Evolutionary conservation across 805 yeast species (phyloP).

Genomic region (Torulaspora indica): DNA sequence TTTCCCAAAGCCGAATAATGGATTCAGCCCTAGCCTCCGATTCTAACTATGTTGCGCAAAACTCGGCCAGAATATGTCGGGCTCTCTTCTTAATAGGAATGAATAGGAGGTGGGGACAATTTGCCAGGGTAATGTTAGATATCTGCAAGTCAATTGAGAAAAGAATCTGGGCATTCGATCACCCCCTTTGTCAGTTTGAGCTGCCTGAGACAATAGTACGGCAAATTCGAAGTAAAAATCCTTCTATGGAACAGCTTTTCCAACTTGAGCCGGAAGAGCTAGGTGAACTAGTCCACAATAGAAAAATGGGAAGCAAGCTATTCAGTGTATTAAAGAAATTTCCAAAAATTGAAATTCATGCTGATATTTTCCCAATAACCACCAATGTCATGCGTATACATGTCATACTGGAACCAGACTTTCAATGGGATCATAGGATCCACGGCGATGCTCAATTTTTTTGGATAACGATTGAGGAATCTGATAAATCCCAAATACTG

Average conservation of each 20-base stretch:
- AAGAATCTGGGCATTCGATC: conserved; percentile 83
- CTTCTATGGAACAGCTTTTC: conserved; percentile 65
- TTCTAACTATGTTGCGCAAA: conserved; percentile 90
- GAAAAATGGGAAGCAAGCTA: conserved; percentile 61
- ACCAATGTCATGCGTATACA: conserved; percentile 79
- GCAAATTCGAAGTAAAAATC: conserved; percentile 57
- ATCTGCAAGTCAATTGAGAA: conserved; percentile 83
- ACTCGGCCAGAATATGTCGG: conserved; percentile 86
- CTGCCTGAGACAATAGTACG: conserved; percentile 62
- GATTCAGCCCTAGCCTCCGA: conserved; percentile 86
- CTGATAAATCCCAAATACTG: conserved; percentile 63
- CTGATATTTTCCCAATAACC: conserved; percentile 86
- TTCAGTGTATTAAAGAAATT: conserved; percentile 60
- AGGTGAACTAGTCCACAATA: conserved; percentile 86
- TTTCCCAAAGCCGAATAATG: conserved; percentile 64
- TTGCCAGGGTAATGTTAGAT: conserved; percentile 67
- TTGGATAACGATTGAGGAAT: conserved; percentile 90
- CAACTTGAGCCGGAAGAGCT: conserved; percentile 71
- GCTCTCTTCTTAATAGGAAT: conserved; percentile 85
- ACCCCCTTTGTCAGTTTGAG: conserved; percentile 85
- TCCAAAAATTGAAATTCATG: conserved; percentile 69
- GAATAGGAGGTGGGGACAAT: conserved; percentile 85
- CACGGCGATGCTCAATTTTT: conserved; percentile 85
- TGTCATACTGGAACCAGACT: conserved; percentile 64
- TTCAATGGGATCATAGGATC: conserved; percentile 73